Conservation (phyloP, 352 stramenopile genomes). For the Pythium diclinum region DNA sequence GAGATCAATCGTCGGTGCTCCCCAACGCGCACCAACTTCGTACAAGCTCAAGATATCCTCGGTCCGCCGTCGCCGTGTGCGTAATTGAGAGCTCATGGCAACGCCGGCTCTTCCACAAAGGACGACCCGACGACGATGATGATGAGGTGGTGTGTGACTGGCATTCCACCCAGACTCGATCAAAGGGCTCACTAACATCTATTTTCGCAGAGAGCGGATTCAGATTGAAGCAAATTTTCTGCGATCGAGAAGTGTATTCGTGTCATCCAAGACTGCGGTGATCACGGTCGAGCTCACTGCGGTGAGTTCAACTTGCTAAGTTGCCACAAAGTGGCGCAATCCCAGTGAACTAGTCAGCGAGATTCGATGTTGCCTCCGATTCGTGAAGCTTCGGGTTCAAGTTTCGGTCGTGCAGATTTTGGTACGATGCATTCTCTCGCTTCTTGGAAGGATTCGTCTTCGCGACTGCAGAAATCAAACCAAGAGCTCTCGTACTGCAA, state of each 20-base stretch:
- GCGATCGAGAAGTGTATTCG: too few species aligned
- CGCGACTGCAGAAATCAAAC: not conserved
- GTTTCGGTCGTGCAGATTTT: not conserved
- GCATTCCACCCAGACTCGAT: too few species aligned
- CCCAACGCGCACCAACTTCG: slow-evolving; percentile 10
- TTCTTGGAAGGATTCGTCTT: not conserved
- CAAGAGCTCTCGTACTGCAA: slow-evolving; percentile 1
- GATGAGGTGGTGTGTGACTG: too few species aligned
- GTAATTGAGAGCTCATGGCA: not conserved
- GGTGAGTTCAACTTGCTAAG: too few species aligned
- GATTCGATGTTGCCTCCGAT: too few species aligned
- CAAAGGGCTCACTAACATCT: not conserved
- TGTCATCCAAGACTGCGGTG: too few species aligned
- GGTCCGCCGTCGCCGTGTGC: not conserved
- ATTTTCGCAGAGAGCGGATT: not conserved
- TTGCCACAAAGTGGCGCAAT: too few species aligned
- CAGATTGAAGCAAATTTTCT: too few species aligned
- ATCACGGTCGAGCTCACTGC: too few species aligned
- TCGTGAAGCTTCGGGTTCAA: not conserved
- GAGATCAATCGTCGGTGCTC: slow-evolving; percentile 13
- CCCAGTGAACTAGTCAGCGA: too few species aligned
- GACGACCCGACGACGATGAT: too few species aligned
- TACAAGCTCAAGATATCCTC: slow-evolving; percentile 17
- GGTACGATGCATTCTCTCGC: not conserved
- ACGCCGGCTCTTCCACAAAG: not conserved